Conservation (phyloP, 2,329 filamentous ascomycete genomes). For the Dactylellina parvicollis region DNA sequence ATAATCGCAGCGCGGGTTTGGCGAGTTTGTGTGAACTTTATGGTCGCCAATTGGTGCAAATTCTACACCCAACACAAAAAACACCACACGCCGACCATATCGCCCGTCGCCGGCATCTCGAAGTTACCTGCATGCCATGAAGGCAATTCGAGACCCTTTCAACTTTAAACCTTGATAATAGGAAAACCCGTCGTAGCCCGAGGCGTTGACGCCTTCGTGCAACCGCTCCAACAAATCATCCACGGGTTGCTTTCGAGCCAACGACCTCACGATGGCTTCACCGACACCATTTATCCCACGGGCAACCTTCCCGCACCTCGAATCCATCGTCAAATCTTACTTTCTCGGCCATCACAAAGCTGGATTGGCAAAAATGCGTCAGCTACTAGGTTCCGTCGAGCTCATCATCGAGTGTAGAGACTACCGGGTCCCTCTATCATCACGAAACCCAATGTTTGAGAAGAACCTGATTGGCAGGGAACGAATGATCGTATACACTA, state of each 20-base stretch:
- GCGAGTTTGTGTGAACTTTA: too few species aligned
- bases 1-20: too few species aligned
- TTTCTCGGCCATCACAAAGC: conserved; percentile 92
- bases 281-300: conserved; percentile 74
- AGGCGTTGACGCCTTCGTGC: too few species aligned
- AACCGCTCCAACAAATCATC: neutral
- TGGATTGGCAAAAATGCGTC: conserved; percentile 83
- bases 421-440: conserved; percentile 87
- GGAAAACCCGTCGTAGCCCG: too few species aligned
- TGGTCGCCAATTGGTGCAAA: too few species aligned
- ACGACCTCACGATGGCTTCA: conserved; percentile 29
- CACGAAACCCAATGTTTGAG: conserved; percentile 89
- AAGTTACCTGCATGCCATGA: too few species aligned
- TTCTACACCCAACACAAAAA: too few species aligned
- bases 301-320: conserved; percentile 74
- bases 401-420: conserved; percentile 95
- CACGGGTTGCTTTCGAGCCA: neutral
- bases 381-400: conserved; percentile 79
- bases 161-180: too few species aligned
- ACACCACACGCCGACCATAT: too few species aligned
- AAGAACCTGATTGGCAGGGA: conserved; percentile 75
- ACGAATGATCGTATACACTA: conserved; percentile 89
- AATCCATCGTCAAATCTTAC: conserved; percentile 85
- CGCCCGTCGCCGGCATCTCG: too few species aligned
- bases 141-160: too few species aligned